Conservation (phyloP, 2,329 filamentous ascomycete genomes). For the Aspergillus clavatus region DNA sequence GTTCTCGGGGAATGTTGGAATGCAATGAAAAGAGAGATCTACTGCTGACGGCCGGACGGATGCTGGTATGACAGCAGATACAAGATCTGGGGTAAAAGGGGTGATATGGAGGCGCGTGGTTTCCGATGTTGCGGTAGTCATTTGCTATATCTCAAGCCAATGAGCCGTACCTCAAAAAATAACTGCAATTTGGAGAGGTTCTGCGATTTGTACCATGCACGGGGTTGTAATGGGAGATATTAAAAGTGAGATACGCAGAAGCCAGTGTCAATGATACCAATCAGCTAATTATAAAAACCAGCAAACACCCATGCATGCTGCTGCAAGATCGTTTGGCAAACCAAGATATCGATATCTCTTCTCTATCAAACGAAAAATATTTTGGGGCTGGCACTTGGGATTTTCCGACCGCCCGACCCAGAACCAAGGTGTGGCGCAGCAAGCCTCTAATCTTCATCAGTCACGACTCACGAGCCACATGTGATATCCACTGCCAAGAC, state of each 20-base stretch:
- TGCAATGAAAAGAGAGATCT: slow-evolving; percentile 80
- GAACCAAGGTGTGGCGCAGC: slow-evolving; percentile 11
- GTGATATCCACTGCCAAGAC: slow-evolving; percentile 9
- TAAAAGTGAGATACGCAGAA: neutral
- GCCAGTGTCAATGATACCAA: neutral
- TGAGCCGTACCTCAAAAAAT: no score
- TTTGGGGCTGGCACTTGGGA: slow-evolving; percentile 5
- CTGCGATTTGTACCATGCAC: no score
- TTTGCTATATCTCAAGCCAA: slow-evolving; percentile 11
- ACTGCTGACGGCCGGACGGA: slow-evolving; percentile 62
- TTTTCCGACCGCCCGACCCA: slow-evolving; percentile 14
- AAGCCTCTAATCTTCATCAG: no score
- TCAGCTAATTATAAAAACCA: neutral
- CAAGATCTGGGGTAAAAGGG: slow-evolving; percentile 71
- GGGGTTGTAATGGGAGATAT: neutral
- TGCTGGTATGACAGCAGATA: slow-evolving; percentile 66
- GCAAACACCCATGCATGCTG: neutral
- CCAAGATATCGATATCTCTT: neutral
- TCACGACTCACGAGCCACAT: slow-evolving; percentile 10
- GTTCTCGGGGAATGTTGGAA: slow-evolving; percentile 85
- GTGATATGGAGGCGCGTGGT: slow-evolving; percentile 73
- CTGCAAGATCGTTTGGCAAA: neutral
- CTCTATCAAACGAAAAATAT: slow-evolving; percentile 1
- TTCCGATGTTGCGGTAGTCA: slow-evolving; percentile 16
- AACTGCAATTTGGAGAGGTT: no score